Percentiles rank a stretch among this genome's conserved stretches.
Conservation (phyloP, 176 grass and related monocot species). For the Chrysopogon serrulatus region DNA sequence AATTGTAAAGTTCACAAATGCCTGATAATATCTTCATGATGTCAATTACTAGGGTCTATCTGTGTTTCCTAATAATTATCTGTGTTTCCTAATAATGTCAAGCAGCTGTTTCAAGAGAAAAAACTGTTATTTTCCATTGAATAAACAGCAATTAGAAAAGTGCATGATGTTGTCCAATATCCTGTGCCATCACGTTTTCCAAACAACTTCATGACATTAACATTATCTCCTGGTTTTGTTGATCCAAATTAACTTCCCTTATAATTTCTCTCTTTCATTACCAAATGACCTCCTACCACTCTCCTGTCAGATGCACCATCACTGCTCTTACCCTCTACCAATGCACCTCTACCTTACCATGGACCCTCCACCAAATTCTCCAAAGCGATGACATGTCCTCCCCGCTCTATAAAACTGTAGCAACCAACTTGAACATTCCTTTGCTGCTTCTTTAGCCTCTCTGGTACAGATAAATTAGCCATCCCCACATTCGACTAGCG, state of each 20-base stretch:
- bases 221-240: neutral
- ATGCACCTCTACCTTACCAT: neutral
- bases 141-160: neutral
- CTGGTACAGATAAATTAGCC: neutral
- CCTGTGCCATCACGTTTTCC: neutral
- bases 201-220: neutral
- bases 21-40: neutral
- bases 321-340: neutral
- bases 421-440: neutral
- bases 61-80: neutral
- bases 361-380: neutral
- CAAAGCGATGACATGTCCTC: neutral
- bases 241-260: neutral
- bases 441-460: neutral
- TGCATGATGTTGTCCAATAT: neutral
- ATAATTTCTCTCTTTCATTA: neutral
- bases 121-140: neutral
- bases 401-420: neutral
- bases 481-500: neutral
- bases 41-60: neutral
- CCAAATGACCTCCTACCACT: neutral
- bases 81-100: neutral
- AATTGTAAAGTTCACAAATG: conserved; percentile 18
- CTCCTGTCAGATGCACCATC: neutral
- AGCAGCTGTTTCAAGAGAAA: neutral